Percentiles rank a stretch among this genome's conserved stretches.
Evolutionary conservation across 345 rosid genomes (phyloP).

Genomic region (Alliaria petiolata): DNA sequence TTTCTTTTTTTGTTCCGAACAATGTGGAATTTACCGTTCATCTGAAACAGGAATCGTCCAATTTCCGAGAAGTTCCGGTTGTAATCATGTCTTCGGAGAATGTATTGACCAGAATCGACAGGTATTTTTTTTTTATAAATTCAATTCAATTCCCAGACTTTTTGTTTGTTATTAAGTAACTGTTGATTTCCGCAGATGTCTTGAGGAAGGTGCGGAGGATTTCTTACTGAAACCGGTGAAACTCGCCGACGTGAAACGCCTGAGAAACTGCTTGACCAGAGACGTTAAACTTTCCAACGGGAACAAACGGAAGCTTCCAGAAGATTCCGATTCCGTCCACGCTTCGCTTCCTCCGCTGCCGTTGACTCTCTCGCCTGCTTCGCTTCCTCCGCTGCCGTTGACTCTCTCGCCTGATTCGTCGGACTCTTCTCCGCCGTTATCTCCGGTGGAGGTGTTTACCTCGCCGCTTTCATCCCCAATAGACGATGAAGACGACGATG

Average conservation of each 20-base stretch:
- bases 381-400: too few species aligned
- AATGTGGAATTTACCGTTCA: background rate
- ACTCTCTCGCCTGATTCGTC: slow-evolving; percentile 30
- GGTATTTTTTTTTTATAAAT: slow-evolving; percentile 31
- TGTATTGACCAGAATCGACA: slow-evolving; percentile 67
- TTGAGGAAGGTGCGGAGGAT: slow-evolving; percentile 96
- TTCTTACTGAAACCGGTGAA: slow-evolving; percentile 93
- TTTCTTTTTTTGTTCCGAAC: background rate
- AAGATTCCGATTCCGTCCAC: slow-evolving; percentile 28
- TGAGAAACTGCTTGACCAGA: slow-evolving; percentile 51
- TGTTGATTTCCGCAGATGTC: slow-evolving; percentile 44
- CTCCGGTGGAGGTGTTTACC: slow-evolving; percentile 28
- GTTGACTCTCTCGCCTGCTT: too few species aligned
- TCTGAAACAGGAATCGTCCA: slow-evolving; percentile 65
- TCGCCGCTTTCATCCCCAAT: background rate
- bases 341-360: slow-evolving; percentile 32
- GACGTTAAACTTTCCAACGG: slow-evolving; percentile 31
- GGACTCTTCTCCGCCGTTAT: slow-evolving; percentile 51
- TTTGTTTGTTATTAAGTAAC: background rate
- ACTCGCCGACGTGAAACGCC: slow-evolving; percentile 71
- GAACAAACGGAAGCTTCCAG: slow-evolving; percentile 60
- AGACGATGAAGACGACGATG: slow-evolving; percentile 15
- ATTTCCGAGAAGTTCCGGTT: slow-evolving; percentile 70
- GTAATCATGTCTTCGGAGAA: slow-evolving; percentile 98
- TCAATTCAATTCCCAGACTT: background rate